Evolutionary conservation across 805 yeast genomes (phyloP), one percentile per base, ranked within the genome.

Genomic region (Ogataea chonburiensis): DNA sequence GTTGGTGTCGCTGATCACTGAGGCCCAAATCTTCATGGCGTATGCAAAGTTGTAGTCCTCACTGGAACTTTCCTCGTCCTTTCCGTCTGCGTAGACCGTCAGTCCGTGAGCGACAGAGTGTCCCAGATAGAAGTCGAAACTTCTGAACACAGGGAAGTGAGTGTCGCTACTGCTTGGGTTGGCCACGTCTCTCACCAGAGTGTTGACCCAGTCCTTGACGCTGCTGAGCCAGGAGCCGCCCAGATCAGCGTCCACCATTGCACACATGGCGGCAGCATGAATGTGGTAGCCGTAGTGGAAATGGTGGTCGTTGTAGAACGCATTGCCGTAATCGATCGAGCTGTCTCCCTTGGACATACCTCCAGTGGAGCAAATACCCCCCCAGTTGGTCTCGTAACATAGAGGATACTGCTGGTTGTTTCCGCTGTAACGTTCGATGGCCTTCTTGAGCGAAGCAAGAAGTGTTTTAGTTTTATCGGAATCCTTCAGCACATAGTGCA

Each of bases 221-320:
- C 58, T 58, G 17, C 47, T 42, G 5, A 67, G 63, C 82, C 83
- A 79, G 7, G 63, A 55, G 6, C 81, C 81, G 4, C 75, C 58
- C 36, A 64, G 43, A 38, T 62, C 67, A 25, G 36, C 49, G 49
- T 80, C 87, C 22, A 80, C 73, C 35, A 68, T 61, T 2, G 76
- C 80, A 8, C 77, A 58, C 18, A 82, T 64, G 0, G 87, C 85
- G 35, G 80, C 77, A 1, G 88, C 82, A 49, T 81, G 80, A 20
- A 82, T 70, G 54, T 79, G 86, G 51, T 82, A 81, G 10, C 86
- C 85, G 48, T 81, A 81, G 55, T 81, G 87, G 66, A 80, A 81
- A 55, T 81, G 87, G 56, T 81, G 89, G 51, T 81, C 87, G 52
- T 81, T 81, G 56, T 80, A 81, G 55, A 70, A 74, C 1, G 86